These are phyloP conservation scores for Talaromyces sp. DNA, from an alignment of 2,329 filamentous ascomycete species.

Conservation along the genomic window DNA sequence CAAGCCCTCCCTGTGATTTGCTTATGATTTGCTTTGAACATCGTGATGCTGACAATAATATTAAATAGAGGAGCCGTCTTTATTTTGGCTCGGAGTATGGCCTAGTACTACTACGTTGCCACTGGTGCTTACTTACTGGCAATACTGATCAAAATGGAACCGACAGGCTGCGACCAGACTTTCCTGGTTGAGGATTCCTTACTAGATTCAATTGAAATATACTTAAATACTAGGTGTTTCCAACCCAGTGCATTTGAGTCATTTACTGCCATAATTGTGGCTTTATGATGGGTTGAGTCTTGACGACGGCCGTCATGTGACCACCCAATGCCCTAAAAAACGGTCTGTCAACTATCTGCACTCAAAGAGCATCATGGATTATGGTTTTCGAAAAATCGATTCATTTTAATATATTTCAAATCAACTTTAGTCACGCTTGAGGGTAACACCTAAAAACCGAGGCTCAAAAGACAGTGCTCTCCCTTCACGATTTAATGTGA, in stretches of 20 bases:
- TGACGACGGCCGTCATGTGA: neutral
- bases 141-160: neutral
- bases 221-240: neutral
- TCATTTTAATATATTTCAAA: too few relatives aligned
- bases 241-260: too few relatives aligned
- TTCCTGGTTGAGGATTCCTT: neutral
- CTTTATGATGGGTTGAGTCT: neutral
- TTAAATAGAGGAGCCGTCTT: neutral
- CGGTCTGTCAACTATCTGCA: too few relatives aligned
- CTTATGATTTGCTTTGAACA: neutral
- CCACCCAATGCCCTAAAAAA: neutral
- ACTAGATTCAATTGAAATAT: neutral
- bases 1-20: slow-evolving; percentile 2
- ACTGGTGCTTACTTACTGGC: neutral
- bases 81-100: neutral
- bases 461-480: too few relatives aligned
- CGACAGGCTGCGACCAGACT: neutral
- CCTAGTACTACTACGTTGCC: neutral
- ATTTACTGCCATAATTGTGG: neutral
- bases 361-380: too few relatives aligned
- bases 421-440: too few relatives aligned
- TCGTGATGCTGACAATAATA: neutral
- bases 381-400: too few relatives aligned
- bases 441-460: too few relatives aligned
- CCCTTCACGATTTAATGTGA: too few relatives aligned